Evolutionary conservation across 1,284 basidiomycete species (phyloP), one percentile per base, ranked within the genome.

Genomic region (Sporisorium graminicola): DNA sequence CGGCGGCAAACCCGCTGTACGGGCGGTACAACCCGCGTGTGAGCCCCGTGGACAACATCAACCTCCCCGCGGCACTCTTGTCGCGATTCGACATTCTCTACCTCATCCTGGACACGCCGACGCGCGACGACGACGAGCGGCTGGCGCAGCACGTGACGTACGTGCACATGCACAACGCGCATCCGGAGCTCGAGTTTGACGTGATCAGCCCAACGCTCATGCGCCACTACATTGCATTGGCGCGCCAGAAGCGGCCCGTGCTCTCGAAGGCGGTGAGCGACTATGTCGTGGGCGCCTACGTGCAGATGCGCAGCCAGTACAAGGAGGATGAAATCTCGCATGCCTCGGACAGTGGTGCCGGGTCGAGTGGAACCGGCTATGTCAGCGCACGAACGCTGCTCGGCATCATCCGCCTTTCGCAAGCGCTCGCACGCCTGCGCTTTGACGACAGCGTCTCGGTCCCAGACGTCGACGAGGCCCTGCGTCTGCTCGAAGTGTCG

Each of bases 41-140:
- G 18, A 97, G 94, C 5, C 97, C 97, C 0, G 95, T 98, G 4
- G 97, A 99, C 86, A 99, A 99, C 86, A 99, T 99, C 89, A 99
- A 99, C 86, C 89, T 99, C 52, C 97, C 97, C 13, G 97, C 97
- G 0, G 97, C 97, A 1, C 88, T 99, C 35, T 87, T 99, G 49
- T 97, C 94, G 26, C 91, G 97, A 86, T 99, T 99, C 87, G 97
- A 99, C 85, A 89, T 99, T 58, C 88, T 99, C 71, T 99, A 98
- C 89, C 89, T 99, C 82, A 97, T 99, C 74, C 90, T 99, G 52
- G 97, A 99, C 87, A 97, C 95, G 76, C 96, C 97, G 1, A 90
- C 90, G 4, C 89, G 95, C 69, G 96, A 98, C 78, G 94, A 95
- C 80, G 97, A 99, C 83, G 95, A 99, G 86, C 89, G 94, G 53